phyloP scores from a whole-genome alignment of 2,329 filamentous ascomycete species.

The Pseudogymnoascus sp. region DNA sequence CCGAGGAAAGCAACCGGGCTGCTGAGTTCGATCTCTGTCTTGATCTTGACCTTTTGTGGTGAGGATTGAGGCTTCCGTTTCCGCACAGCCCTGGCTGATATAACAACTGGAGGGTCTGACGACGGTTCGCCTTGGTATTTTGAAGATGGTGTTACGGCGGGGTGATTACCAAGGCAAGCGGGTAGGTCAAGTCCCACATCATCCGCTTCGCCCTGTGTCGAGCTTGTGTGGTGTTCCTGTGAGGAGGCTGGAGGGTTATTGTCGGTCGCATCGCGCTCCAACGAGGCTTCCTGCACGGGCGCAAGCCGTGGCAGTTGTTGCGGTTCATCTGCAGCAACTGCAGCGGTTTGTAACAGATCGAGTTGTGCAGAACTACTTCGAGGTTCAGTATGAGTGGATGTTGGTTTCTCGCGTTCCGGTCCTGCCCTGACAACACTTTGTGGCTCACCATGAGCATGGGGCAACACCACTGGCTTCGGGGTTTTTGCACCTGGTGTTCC shows the following conservation, averaged over 20 bases:
- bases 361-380: neutral
- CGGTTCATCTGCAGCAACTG: neutral
- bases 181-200: neutral
- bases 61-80: conserved; percentile 21
- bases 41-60: conserved; percentile 21
- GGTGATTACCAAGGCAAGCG: neutral
- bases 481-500: neutral
- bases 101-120: conserved; percentile 23
- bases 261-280: neutral
- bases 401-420: neutral
- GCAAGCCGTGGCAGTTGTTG: neutral
- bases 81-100: conserved; percentile 24
- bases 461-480: neutral
- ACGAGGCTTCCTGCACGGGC: neutral
- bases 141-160: neutral
- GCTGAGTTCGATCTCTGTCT: conserved; percentile 25
- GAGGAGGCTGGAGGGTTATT: neutral
- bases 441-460: neutral
- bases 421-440: neutral
- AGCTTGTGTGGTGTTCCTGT: conserved; percentile 21
- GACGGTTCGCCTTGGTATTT: conserved; percentile 13
- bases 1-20: conserved; percentile 26
- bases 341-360: neutral
- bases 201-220: conserved; percentile 23
- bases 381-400: neutral